Percentiles rank a stretch among this genome's conserved stretches.
phyloP scores from a whole-genome alignment of 2,329 filamentous ascomycete genomes.

The Neofusicoccum umdonicola region DNA sequence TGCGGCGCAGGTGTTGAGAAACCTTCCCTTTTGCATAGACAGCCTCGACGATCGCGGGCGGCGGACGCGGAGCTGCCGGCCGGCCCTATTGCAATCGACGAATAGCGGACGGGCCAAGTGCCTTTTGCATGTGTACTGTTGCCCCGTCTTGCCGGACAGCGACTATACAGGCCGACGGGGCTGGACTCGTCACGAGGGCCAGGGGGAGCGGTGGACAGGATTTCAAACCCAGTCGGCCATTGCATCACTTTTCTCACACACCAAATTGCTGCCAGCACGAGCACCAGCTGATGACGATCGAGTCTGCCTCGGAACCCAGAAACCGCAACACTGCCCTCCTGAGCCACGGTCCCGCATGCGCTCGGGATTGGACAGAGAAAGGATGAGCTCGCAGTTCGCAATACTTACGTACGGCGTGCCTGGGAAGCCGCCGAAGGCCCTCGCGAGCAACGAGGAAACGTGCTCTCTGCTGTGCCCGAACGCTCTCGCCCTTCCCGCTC shows the following conservation, averaged over 20 bases:
- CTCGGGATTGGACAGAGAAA: not conserved
- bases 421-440: no score
- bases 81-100: not conserved
- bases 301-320: no score
- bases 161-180: not conserved
- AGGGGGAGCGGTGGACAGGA: not conserved
- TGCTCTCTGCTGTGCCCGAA: not conserved
- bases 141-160: not conserved
- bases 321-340: no score
- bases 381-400: no score
- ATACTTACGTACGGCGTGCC: no score
- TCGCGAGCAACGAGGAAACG: no score
- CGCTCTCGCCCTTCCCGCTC: not conserved
- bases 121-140: not conserved
- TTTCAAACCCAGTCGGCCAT: not conserved
- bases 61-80: not conserved
- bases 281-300: not conserved
- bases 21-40: not conserved
- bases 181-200: not conserved
- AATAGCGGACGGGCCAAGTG: not conserved
- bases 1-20: not conserved
- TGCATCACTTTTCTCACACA: not conserved
- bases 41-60: not conserved
- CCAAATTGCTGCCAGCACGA: not conserved
- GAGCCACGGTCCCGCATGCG: not conserved